Evolutionary conservation across 345 rosid species (phyloP).

Genomic region (Raphanus sativus): DNA sequence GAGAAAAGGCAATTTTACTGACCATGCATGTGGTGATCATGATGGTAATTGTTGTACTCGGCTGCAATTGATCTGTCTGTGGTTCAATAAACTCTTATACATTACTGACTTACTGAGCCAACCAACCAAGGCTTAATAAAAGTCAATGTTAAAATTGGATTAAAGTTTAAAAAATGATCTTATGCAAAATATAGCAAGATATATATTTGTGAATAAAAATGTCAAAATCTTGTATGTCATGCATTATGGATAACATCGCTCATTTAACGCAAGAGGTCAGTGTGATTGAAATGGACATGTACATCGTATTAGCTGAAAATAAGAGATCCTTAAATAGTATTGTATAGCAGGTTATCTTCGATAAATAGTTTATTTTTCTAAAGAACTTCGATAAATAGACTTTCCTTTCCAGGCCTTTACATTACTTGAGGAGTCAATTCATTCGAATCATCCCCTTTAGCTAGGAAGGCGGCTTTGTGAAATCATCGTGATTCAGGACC

Average conservation of each 20-base stretch:
- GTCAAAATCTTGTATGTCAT: not conserved
- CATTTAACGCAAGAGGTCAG: not conserved
- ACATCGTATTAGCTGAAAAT: not conserved
- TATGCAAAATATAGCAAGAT: not conserved
- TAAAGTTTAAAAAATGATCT: not conserved
- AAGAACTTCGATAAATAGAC: not conserved
- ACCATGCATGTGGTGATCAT: not conserved
- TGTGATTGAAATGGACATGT: not conserved
- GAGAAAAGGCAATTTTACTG: not conserved
- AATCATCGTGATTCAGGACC: not conserved
- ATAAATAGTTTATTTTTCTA: too few species aligned
- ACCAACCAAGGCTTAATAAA: not conserved
- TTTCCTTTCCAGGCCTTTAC: not conserved
- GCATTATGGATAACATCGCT: not conserved
- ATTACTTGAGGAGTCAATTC: slow-evolving; percentile 7
- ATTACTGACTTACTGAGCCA: not conserved
- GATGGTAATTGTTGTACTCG: not conserved
- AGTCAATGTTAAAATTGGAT: not conserved
- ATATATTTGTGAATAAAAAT: not conserved
- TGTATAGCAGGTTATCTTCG: not conserved
- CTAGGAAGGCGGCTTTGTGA: slow-evolving; percentile 4
- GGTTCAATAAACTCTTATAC: not conserved
- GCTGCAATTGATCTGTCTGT: not conserved
- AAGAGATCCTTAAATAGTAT: not conserved
- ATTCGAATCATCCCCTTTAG: not conserved